These are phyloP conservation scores for Globisporangium iwayamae DNA, from an alignment of 352 stramenopile species.

Conservation along the genomic window DNA sequence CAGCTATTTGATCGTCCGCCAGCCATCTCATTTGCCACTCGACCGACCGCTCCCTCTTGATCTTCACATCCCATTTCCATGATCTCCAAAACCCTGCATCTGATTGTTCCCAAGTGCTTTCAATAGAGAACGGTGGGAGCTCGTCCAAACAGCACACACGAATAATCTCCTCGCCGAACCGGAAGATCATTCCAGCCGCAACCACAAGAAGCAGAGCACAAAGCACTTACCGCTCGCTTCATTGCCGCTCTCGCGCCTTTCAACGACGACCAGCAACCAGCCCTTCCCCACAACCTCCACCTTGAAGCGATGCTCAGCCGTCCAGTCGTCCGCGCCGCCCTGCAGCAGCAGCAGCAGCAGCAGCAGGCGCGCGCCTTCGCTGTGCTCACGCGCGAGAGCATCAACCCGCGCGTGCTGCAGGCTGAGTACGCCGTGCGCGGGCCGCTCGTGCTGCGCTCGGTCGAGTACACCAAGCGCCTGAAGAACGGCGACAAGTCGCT, in stretches of 20 bases:
- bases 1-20: not conserved
- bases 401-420: conserved; percentile 78
- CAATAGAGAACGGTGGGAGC: not conserved
- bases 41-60: not conserved
- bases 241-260: conserved; percentile 8
- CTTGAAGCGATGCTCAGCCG: conserved; percentile 9
- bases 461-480: conserved; percentile 73
- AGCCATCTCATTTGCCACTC: not conserved
- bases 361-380: conserved; percentile 41
- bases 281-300: not conserved
- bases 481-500: conserved; percentile 61
- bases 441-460: conserved; percentile 77
- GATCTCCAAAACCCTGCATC: not conserved
- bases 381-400: conserved; percentile 67
- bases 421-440: conserved; percentile 89
- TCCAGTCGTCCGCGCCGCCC: conserved; percentile 3
- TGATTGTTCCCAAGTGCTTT: not conserved
- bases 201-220: too few relatives aligned
- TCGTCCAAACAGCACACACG: conserved; percentile 7
- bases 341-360: conserved; percentile 6
- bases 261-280: not conserved
- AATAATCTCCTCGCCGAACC: not conserved
- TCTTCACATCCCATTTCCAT: conserved; percentile 5
- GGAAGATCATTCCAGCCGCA: conserved; percentile 9
- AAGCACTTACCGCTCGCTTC: not conserved